These are phyloP conservation scores for Pulveroboletus sp. DNA, from an alignment of 768 basidiomycete genomes.

Conservation along the genomic window DNA sequence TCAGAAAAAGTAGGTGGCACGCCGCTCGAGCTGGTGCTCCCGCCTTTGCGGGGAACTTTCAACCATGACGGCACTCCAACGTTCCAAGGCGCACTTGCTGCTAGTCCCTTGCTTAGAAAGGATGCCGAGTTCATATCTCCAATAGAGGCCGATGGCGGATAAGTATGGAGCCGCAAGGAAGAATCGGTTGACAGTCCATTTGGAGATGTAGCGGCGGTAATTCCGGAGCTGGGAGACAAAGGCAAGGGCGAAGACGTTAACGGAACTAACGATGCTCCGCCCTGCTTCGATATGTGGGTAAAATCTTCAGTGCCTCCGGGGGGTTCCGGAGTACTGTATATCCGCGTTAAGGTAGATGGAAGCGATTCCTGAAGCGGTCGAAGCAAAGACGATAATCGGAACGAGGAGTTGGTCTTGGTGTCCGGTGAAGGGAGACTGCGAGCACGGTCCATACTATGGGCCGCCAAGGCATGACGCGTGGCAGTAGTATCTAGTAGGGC, in stretches of 20 bases:
- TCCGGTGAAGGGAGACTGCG: slow-evolving; percentile 35
- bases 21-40: slow-evolving; percentile 32
- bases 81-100: slow-evolving; percentile 42
- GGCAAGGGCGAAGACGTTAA: slow-evolving; percentile 40
- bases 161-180: slow-evolving; percentile 56
- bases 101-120: slow-evolving; percentile 42
- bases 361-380: slow-evolving; percentile 61
- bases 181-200: slow-evolving; percentile 22
- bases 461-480: slow-evolving; percentile 28
- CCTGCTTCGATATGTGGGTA: slow-evolving; percentile 61
- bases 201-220: slow-evolving; percentile 5
- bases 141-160: slow-evolving; percentile 66
- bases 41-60: slow-evolving; percentile 40
- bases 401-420: slow-evolving; percentile 40
- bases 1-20: slow-evolving; percentile 16
- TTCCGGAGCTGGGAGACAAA: slow-evolving; percentile 12
- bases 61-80: slow-evolving; percentile 73
- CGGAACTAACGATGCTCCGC: slow-evolving; percentile 55
- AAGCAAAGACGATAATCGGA: slow-evolving; percentile 60
- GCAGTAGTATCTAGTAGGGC: slow-evolving; percentile 58
- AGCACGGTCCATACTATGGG: slow-evolving; percentile 37
- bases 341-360: slow-evolving; percentile 35
- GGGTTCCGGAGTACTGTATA: slow-evolving; percentile 30
- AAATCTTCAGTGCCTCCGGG: slow-evolving; percentile 53
- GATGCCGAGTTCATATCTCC: slow-evolving; percentile 39